phyloP scores from a whole-genome alignment of 2,329 filamentous ascomycete species.

The Lachnellula cervina region DNA sequence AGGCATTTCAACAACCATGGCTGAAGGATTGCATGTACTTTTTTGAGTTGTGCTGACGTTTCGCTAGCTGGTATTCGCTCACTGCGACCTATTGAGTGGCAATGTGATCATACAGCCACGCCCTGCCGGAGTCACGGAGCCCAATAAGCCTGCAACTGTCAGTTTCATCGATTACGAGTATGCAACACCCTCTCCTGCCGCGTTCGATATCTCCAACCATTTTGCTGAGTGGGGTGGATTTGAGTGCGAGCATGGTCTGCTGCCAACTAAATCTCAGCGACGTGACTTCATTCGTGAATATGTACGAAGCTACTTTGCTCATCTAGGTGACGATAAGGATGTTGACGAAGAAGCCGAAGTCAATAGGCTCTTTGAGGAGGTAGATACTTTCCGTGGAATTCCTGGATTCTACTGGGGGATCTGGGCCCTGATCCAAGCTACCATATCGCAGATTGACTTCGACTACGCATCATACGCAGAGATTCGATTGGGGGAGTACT shows the following conservation, averaged over 20 bases:
- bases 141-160: constrained; percentile 47
- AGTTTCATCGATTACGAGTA: constrained; percentile 99
- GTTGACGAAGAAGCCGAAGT: constrained; percentile 56
- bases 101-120: constrained; percentile 82
- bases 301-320: constrained; percentile 64
- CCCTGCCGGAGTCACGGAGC: constrained; percentile 28
- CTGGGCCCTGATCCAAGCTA: constrained; percentile 92
- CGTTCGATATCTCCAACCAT: constrained; percentile 96
- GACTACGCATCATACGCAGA: constrained; percentile 93
- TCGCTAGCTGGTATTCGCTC: constrained; percentile 76
- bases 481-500: constrained; percentile 81
- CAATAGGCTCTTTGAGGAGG: constrained; percentile 67
- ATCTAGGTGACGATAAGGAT: constrained; percentile 38
- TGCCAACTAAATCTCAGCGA: constrained; percentile 74
- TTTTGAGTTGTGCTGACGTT: constrained; percentile 16
- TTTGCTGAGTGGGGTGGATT: constrained; percentile 98
- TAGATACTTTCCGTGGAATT: constrained; percentile 82
- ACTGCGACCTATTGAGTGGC: constrained; percentile 92
- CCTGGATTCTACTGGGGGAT: constrained; percentile 92
- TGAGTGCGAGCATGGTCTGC: constrained; percentile 80
- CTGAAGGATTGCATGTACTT: neutral
- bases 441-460: constrained; percentile 92
- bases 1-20: neutral
- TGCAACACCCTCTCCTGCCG: constrained; percentile 85
- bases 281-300: constrained; percentile 81